A percentile compares a stretch with the other conserved stretches of the same genome.
Evolutionary conservation across 441 rosid genomes (phyloP).

Genomic region (Adansonia rubrostipa): DNA sequence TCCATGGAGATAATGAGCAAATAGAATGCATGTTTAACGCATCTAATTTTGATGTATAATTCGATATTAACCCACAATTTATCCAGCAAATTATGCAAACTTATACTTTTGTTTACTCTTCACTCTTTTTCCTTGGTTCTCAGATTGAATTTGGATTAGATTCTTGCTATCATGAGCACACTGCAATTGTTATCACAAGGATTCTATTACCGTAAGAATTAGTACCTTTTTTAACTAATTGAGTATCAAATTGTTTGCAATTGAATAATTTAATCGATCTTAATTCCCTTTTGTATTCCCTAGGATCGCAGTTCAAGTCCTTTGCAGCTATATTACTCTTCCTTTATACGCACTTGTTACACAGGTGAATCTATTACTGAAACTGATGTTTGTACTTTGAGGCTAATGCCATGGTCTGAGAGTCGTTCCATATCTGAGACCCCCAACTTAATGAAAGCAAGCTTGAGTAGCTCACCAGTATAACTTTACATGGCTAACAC

Average conservation of each 20-base stretch:
- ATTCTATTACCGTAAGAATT: constrained; percentile 30
- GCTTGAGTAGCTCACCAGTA: too few relatives aligned
- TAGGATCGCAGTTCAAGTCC: constrained; percentile 45
- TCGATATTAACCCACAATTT: not conserved
- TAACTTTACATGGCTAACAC: not conserved
- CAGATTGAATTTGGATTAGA: constrained; percentile 35
- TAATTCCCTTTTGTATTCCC: not conserved
- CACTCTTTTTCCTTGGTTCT: not conserved
- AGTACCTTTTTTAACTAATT: not conserved
- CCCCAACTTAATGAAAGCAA: too few relatives aligned
- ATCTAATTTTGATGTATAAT: too few relatives aligned
- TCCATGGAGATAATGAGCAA: too few relatives aligned
- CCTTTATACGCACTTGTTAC: constrained; percentile 51
- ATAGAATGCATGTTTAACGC: too few relatives aligned
- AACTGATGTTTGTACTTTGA: not conserved
- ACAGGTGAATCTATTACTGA: constrained; percentile 30
- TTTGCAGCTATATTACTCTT: constrained; percentile 49
- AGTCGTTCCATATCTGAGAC: too few relatives aligned
- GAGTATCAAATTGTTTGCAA: not conserved
- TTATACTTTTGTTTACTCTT: not conserved
- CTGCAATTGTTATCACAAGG: not conserved
- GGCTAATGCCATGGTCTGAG: not conserved
- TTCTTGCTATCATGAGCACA: constrained; percentile 29
- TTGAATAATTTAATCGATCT: not conserved
- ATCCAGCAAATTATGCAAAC: not conserved